Conservation (phyloP, 768 basidiomycete species). For the Auricularia auricula-judae region DNA sequence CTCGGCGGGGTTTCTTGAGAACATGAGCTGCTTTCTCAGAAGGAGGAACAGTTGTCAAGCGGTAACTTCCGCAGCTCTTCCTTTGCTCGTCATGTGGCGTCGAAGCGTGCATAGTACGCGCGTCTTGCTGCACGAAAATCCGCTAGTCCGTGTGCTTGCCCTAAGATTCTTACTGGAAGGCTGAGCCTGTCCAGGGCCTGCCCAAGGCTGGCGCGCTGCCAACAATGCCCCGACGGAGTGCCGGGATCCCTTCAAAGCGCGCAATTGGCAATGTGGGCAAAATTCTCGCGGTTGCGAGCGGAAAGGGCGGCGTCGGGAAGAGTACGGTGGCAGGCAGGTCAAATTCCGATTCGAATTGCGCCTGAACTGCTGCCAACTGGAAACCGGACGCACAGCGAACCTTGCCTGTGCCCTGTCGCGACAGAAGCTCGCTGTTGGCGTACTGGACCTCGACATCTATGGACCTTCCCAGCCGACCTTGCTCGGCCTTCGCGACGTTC, state of each 20-base stretch:
- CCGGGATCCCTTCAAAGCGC: conserved; percentile 24
- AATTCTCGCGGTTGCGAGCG: conserved; percentile 78
- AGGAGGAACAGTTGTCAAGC: background rate
- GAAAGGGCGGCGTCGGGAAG: conserved; percentile 95
- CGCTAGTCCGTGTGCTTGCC: conserved; percentile 4
- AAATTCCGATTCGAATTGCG: conserved; percentile 28
- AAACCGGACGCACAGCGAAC: conserved; percentile 44
- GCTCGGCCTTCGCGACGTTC: conserved; percentile 72
- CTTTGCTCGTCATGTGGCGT: background rate
- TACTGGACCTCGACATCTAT: conserved; percentile 92
- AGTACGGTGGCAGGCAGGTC: conserved; percentile 69
- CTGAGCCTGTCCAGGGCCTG: conserved; percentile 22
- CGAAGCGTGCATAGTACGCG: conserved; percentile 5
- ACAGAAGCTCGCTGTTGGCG: conserved; percentile 54
- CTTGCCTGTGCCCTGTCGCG: conserved; percentile 57
- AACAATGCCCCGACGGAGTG: conserved; percentile 26
- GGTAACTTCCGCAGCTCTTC: background rate
- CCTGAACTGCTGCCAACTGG: conserved; percentile 1
- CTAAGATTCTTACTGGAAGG: background rate
- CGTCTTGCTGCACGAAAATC: conserved; percentile 7
- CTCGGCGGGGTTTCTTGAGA: no score
- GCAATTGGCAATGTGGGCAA: conserved; percentile 53
- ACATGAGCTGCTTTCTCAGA: no score
- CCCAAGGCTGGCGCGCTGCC: conserved; percentile 26
- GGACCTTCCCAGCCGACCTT: conserved; percentile 90